phyloP scores from a whole-genome alignment of 75 land plant species.

The Sequoia sempervirens region DNA sequence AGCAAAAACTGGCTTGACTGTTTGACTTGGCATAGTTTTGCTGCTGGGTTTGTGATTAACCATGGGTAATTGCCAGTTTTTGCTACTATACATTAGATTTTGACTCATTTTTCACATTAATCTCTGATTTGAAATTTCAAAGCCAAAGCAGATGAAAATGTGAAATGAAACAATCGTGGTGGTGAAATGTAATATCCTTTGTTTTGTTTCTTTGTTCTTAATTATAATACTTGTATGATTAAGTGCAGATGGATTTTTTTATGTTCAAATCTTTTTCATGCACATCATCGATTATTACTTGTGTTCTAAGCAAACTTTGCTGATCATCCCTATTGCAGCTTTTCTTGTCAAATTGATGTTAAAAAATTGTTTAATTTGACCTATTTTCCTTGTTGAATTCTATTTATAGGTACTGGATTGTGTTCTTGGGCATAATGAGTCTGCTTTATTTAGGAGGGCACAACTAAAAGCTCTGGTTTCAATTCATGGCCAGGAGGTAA shows the following conservation, averaged over 20 bases:
- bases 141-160: not conserved
- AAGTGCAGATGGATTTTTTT: not conserved
- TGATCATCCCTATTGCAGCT: not conserved
- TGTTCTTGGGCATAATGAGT: slow-evolving; percentile 67
- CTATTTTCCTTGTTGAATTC: not conserved
- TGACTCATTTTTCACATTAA: not conserved
- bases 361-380: not conserved
- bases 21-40: too few relatives aligned
- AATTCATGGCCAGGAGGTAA: slow-evolving; percentile 76
- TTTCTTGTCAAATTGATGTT: not conserved
- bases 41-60: too few relatives aligned
- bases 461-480: slow-evolving; percentile 83
- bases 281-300: not conserved
- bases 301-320: not conserved
- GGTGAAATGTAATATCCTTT: not conserved
- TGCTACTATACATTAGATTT: not conserved
- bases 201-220: not conserved
- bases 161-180: not conserved
- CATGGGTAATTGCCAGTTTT: too few relatives aligned
- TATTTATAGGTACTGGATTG: slow-evolving; percentile 33
- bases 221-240: not conserved
- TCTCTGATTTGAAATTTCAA: not conserved
- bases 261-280: not conserved
- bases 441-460: slow-evolving; percentile 72
- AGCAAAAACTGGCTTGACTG: too few relatives aligned